These are phyloP conservation scores for Gossypium sturtianum DNA, from an alignment of 345 rosid species.

Conservation along the genomic window DNA sequence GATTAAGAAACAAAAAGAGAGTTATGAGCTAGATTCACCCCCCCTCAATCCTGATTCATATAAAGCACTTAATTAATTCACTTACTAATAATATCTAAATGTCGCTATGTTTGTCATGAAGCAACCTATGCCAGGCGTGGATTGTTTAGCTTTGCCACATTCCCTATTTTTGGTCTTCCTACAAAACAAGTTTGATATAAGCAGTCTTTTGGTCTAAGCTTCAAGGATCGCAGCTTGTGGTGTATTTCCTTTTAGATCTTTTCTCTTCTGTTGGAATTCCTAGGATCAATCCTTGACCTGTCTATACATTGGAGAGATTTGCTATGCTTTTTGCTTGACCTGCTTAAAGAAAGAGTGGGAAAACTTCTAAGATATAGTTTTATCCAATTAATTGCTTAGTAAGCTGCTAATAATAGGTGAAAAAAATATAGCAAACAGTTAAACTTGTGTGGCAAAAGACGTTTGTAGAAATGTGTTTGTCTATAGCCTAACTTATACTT, in stretches of 20 bases:
- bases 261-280: not conserved
- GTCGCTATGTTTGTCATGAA: not conserved
- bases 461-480: not conserved
- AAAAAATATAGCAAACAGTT: not conserved
- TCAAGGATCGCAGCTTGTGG: not conserved
- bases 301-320: not conserved
- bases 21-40: not conserved
- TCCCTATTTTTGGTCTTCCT: not conserved
- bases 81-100: not conserved
- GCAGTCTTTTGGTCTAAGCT: not conserved
- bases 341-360: not conserved
- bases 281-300: not conserved
- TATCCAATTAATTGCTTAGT: not conserved
- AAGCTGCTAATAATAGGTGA: not conserved
- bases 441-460: not conserved
- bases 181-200: not conserved
- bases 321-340: not conserved
- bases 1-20: not conserved
- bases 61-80: not conserved
- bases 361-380: not conserved
- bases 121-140: not conserved
- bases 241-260: not conserved
- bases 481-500: not conserved
- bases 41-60: not conserved
- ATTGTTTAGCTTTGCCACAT: not conserved